Evolutionary conservation across 73 alveolate genomes (phyloP).

Genomic region (Tetrahymena elliotti): DNA sequence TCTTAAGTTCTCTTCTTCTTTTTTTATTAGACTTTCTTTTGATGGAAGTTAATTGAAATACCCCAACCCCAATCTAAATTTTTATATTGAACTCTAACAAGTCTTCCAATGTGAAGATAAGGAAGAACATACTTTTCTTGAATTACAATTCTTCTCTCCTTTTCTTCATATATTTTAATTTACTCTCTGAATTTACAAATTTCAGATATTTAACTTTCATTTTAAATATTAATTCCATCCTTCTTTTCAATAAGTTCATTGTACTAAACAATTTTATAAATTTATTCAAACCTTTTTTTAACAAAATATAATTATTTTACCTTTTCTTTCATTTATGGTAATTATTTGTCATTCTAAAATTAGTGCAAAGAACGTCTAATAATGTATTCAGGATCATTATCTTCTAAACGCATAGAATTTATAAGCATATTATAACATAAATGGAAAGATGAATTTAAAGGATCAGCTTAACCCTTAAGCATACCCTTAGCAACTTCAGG

Average conservation of each 20-base stretch:
- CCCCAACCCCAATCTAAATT: slow-evolving; percentile 94
- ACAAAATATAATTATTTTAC: neutral
- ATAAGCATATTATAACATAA: slow-evolving; percentile 95
- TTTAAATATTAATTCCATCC: slow-evolving; percentile 50
- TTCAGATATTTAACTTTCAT: slow-evolving; percentile 74
- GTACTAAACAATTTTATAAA: too few species aligned
- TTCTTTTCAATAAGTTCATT: slow-evolving; percentile 46
- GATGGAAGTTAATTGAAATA: slow-evolving; percentile 47
- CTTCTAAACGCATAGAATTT: slow-evolving; percentile 93
- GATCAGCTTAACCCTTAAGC: slow-evolving; percentile 95
- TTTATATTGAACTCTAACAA: slow-evolving; percentile 59
- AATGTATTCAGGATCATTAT: slow-evolving; percentile 91
- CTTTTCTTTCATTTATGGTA: slow-evolving; percentile 77
- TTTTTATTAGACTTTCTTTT: slow-evolving; percentile 56
- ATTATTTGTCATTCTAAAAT: slow-evolving; percentile 89
- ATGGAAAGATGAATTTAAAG: slow-evolving; percentile 93
- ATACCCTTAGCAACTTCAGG: slow-evolving; percentile 96
- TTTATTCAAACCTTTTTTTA: too few species aligned
- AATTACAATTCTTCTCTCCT: slow-evolving; percentile 61
- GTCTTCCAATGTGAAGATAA: slow-evolving; percentile 85
- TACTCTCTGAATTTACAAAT: slow-evolving; percentile 49
- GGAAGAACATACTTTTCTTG: slow-evolving; percentile 78
- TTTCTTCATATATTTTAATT: slow-evolving; percentile 39
- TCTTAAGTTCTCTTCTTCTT: slow-evolving; percentile 24
- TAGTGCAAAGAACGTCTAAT: slow-evolving; percentile 91